Evolutionary conservation across 1,284 basidiomycete genomes (phyloP).

Genomic region (Coniferiporia weirii): DNA sequence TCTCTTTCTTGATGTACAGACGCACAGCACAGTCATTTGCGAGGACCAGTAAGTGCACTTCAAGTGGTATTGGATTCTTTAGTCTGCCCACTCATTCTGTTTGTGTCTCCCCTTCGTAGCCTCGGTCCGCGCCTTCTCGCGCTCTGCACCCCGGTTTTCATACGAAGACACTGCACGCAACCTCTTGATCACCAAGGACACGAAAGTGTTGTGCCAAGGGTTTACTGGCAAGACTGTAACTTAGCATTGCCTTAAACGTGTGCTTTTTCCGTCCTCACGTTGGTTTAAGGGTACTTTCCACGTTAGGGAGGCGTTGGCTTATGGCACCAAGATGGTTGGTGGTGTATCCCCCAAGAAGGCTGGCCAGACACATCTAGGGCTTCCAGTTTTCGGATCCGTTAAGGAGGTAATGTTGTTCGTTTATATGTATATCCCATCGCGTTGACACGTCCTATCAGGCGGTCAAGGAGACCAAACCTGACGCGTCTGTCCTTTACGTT

Average conservation of each 20-base stretch:
- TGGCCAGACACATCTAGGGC: conserved; percentile 90
- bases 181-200: conserved; percentile 91
- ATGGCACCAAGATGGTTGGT: conserved; percentile 96
- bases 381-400: conserved; percentile 93
- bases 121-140: conserved; percentile 63
- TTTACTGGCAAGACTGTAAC: conserved; percentile 96
- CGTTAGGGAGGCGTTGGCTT: conserved; percentile 88
- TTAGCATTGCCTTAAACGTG: conserved; percentile 3
- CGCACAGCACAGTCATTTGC: conserved; percentile 53
- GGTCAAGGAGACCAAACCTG: conserved; percentile 77
- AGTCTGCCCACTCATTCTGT: conserved; percentile 6
- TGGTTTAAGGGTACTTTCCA: conserved; percentile 88
- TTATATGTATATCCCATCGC: background rate
- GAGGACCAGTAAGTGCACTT: conserved; percentile 40
- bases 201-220: conserved; percentile 90
- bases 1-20: conserved; percentile 44
- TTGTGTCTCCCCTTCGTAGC: conserved; percentile 45
- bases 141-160: conserved; percentile 61
- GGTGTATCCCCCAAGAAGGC: conserved; percentile 98
- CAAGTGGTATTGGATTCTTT: background rate
- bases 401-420: conserved; percentile 60
- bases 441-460: conserved; percentile 46
- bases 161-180: conserved; percentile 92
- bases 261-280: background rate
- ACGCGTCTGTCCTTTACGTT: conserved; percentile 94